phyloP scores from a whole-genome alignment of 352 stramenopile genomes.

The Phytophthora citrophthora region DNA sequence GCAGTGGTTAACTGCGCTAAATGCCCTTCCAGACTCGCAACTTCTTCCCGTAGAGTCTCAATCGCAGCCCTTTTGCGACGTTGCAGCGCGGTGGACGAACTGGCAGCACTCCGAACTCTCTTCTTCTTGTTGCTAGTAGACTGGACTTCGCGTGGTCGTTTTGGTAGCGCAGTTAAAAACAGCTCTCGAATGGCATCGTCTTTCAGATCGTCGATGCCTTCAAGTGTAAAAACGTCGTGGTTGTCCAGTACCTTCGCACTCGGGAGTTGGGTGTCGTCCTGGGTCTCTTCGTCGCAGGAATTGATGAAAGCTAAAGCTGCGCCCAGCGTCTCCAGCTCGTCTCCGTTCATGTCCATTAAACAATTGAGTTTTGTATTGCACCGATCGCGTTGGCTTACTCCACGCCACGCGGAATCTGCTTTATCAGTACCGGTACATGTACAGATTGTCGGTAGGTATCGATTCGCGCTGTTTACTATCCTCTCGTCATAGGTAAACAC shows the following conservation, averaged over 20 bases:
- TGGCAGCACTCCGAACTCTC: slow-evolving; percentile 7
- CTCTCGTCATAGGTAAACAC: slow-evolving; percentile 2
- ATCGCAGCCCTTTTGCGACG: slow-evolving; percentile 23
- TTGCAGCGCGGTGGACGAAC: slow-evolving; percentile 24
- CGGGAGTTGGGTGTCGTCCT: background rate
- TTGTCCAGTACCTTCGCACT: background rate
- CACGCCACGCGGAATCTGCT: background rate
- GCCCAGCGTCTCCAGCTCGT: slow-evolving; percentile 18
- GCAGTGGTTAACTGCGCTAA: slow-evolving; percentile 1
- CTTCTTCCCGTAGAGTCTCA: slow-evolving; percentile 18
- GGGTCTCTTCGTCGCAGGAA: slow-evolving; percentile 1
- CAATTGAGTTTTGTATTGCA: no score
- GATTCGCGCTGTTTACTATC: background rate
- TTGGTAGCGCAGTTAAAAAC: background rate
- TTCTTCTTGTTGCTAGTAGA: slow-evolving; percentile 4
- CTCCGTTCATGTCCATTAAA: slow-evolving; percentile 2
- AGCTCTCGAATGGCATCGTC: background rate
- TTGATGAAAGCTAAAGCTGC: slow-evolving; percentile 25
- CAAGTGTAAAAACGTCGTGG: background rate
- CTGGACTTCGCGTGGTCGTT: background rate
- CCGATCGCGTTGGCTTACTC: background rate
- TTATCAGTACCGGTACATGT: no score
- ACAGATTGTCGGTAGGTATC: slow-evolving; percentile 6
- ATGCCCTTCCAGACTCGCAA: background rate
- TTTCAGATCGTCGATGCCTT: background rate